A percentile compares a stretch with the other conserved stretches of the same genome.
Evolutionary conservation across 495 filamentous ascomycete species (phyloP).

Genomic region (Hyaloscypha bicolor): DNA sequence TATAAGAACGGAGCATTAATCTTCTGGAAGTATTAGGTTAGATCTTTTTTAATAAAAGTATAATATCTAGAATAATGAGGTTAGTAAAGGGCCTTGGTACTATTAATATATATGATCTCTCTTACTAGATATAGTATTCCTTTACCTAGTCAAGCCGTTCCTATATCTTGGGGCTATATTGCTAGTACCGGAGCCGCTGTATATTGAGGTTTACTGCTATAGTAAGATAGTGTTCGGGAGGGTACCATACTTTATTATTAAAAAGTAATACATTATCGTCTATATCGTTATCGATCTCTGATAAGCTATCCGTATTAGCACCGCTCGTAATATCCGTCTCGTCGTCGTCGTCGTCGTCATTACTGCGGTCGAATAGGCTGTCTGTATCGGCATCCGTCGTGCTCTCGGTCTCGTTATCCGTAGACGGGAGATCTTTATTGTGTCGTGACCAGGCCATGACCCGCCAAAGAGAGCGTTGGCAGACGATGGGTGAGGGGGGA

Average conservation of each 20-base stretch:
- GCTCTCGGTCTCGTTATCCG: not conserved
- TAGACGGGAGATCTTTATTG: not conserved
- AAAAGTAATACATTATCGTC: too few species aligned
- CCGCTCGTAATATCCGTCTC: not conserved
- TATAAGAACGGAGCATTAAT: constrained; percentile 16
- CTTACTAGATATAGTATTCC: constrained; percentile 36
- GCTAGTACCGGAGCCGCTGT: too few species aligned
- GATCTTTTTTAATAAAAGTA: not conserved
- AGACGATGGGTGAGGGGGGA: too few species aligned
- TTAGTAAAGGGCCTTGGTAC: too few species aligned
- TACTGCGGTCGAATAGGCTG: not conserved
- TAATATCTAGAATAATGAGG: not conserved
- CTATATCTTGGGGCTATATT: not conserved
- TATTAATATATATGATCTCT: not conserved
- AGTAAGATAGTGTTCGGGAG: too few species aligned
- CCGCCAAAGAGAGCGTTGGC: too few species aligned
- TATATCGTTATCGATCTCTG: too few species aligned
- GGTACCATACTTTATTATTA: too few species aligned
- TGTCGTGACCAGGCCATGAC: not conserved
- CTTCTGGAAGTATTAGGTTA: constrained; percentile 20
- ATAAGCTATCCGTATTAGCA: not conserved
- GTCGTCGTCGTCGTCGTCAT: not conserved
- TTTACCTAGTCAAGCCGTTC: constrained; percentile 3
- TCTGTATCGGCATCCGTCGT: not conserved
- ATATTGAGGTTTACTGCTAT: too few species aligned